Base-by-base conservation (phyloP, 1,284 basidiomycete genomes). In the Coriolopsis trogii region DNA sequence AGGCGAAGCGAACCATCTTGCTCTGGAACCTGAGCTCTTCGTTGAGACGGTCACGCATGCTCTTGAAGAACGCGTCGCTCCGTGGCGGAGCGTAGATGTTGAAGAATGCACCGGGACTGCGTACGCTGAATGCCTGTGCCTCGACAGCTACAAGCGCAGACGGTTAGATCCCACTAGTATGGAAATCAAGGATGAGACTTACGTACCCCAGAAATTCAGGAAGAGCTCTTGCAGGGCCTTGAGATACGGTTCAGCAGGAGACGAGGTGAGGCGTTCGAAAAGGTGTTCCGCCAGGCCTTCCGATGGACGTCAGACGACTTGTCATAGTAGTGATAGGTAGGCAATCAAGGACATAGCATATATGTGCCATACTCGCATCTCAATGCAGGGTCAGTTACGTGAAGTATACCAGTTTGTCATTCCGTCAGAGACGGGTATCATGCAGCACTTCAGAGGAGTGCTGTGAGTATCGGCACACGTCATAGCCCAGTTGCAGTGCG, bases 181-280 rank as follows among this genome's bases (percentile, higher is more conserved):
- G 18, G 16, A 12, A 5, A 9, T 3, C 18, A 34, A 4, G 6
- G 12, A 44, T 7, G 26, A 8, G 15, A 18, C 26, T 8, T 25
- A 69, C 80, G 48, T 59, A 94, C 94, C 82, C 84, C 89, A 89
- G 71, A 95, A 91, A 71, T 97, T 95, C 58, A 95, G 71, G 69
- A 87, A 96, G 26, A 97, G 77, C 66, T 98, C 95, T 60, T 87
- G 85, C 45, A 95, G 71, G 6, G 79, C 81, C 56, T 81, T 80
- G 20, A 97, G 76, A 61, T 80, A 77, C 1, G 85, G 84, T 58
- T 89, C 86, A 6, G 87, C 89, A 5, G 84, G 70, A 0, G 89
- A 91, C 5, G 82, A 70, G 1, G 85, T 87, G 36, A 98, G 69
- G 39, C 78, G 81, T 58, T 89, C 77, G 53, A 95, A 89, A 16